Evolutionary conservation across 352 stramenopile species (phyloP).

Genomic region (Phytophthora sojae): DNA sequence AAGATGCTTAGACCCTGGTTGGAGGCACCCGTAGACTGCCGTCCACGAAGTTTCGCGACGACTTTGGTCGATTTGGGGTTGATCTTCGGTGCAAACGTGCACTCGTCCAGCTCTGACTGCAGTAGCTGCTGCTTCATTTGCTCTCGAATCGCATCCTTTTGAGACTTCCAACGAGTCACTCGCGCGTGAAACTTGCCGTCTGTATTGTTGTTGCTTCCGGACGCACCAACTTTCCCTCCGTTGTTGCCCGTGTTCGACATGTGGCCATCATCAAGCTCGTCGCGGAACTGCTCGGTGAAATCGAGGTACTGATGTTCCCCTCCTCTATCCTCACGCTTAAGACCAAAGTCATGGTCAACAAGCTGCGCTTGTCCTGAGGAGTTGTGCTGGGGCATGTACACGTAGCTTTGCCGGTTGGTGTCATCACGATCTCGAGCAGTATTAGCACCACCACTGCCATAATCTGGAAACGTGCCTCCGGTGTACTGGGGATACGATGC

Average conservation of each 20-base stretch:
- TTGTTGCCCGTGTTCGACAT: conserved; percentile 25
- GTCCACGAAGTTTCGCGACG: conserved; percentile 61
- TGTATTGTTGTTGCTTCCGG: conserved; percentile 34
- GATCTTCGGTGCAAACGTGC: conserved; percentile 78
- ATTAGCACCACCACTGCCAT: background rate
- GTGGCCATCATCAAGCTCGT: conserved; percentile 40
- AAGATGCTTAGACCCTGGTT: conserved; percentile 34
- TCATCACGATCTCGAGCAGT: conserved; percentile 2
- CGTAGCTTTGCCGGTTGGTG: conserved; percentile 30
- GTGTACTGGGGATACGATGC: conserved; percentile 1
- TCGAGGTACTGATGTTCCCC: conserved; percentile 52
- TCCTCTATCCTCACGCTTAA: conserved; percentile 10
- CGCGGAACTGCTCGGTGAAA: conserved; percentile 56
- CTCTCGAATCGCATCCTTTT: conserved; percentile 79
- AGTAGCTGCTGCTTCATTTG: conserved; percentile 85
- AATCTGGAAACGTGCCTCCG: background rate
- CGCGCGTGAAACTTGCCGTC: conserved; percentile 73
- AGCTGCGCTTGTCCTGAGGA: conserved; percentile 8
- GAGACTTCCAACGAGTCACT: conserved; percentile 80
- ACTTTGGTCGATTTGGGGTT: conserved; percentile 83
- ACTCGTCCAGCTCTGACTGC: conserved; percentile 77
- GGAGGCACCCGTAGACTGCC: conserved; percentile 30
- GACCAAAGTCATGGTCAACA: conserved; percentile 12
- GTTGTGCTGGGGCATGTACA: conserved; percentile 37
- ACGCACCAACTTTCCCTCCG: conserved; percentile 23